These are phyloP conservation scores for Violaceomyces palustris DNA, from an alignment of 1,284 basidiomycete genomes.

Conservation along the genomic window DNA sequence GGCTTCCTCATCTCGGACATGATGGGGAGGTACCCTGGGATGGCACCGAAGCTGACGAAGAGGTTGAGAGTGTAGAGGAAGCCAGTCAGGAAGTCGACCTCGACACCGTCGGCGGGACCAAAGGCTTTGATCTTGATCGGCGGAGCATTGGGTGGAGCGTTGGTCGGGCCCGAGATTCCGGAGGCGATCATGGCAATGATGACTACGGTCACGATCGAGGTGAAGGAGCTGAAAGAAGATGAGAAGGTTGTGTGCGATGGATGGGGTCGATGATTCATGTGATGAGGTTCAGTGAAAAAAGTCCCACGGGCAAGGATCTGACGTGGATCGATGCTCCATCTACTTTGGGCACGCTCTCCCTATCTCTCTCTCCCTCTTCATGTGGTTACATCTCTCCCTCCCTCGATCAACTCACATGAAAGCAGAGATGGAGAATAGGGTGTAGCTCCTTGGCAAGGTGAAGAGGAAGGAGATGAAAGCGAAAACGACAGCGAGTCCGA, in stretches of 20 bases:
- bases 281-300: too few relatives aligned
- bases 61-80: constrained; percentile 36
- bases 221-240: constrained; percentile 42
- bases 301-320: too few relatives aligned
- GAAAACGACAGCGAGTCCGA: constrained; percentile 33
- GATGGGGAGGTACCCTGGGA: constrained; percentile 38
- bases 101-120: constrained; percentile 23
- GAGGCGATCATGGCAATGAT: constrained; percentile 44
- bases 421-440: constrained; percentile 34
- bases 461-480: constrained; percentile 40
- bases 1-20: constrained; percentile 45
- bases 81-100: constrained; percentile 33
- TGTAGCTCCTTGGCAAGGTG: constrained; percentile 40
- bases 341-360: neutral
- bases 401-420: too few relatives aligned
- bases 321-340: neutral
- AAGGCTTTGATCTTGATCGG: constrained; percentile 29
- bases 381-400: too few relatives aligned
- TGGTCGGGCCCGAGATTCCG: constrained; percentile 33
- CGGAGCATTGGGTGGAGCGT: constrained; percentile 15
- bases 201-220: constrained; percentile 38
- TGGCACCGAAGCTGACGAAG: constrained; percentile 37
- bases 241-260: too few relatives aligned
- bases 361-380: neutral
- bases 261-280: too few relatives aligned